Conservation (phyloP, 148 eudicot genomes). For the Linanthus parryae region DNA sequence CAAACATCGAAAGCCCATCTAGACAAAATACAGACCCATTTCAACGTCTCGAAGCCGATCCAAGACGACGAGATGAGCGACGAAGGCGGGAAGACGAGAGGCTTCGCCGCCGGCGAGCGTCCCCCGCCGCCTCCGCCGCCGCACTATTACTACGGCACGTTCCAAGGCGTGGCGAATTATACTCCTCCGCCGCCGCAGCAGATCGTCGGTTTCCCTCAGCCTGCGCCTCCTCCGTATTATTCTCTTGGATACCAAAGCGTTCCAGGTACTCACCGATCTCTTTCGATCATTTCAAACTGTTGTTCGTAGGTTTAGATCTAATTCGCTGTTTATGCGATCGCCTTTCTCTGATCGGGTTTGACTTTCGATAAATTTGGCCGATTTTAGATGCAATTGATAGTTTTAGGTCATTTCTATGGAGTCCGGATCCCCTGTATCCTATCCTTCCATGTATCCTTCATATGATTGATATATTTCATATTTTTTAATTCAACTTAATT, state of each 20-base stretch:
- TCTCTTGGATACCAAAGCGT: slow-evolving; percentile 56
- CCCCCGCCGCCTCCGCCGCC: slow-evolving; percentile 20
- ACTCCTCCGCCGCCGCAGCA: slow-evolving; percentile 42
- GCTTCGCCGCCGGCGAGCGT: slow-evolving; percentile 7
- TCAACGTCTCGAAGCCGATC: neutral
- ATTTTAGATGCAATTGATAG: no score
- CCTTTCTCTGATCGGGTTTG: no score
- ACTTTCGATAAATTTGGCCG: no score
- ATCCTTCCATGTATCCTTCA: no score
- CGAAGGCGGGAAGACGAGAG: slow-evolving; percentile 31
- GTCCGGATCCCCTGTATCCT: no score
- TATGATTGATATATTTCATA: no score
- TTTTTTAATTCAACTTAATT: no score
- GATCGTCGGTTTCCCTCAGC: slow-evolving; percentile 66
- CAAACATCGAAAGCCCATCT: no score
- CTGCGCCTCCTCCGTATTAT: slow-evolving; percentile 45
- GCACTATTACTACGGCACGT: slow-evolving; percentile 58
- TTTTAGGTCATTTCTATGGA: no score
- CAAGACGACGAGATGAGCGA: slow-evolving; percentile 18
- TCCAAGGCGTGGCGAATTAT: slow-evolving; percentile 64
- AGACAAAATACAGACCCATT: neutral
- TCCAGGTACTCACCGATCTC: slow-evolving; percentile 44
- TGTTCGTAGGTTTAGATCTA: no score
- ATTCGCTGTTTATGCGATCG: no score
- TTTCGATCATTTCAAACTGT: neutral